phyloP scores from a whole-genome alignment of 202 grass and related monocot species.

The Saccharum hybrid region DNA sequence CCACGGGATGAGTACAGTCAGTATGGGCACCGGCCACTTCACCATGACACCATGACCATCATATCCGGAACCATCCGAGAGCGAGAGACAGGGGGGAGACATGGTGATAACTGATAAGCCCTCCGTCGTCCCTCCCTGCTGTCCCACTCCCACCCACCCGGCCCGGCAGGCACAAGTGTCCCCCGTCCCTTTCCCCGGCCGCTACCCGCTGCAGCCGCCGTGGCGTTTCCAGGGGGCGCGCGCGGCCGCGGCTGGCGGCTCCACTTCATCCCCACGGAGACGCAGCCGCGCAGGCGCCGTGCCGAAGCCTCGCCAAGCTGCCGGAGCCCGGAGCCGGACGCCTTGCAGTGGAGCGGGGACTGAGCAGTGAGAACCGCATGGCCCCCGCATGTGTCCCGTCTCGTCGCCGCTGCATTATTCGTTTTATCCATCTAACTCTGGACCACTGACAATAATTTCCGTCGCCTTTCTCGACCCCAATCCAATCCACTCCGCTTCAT shows the following conservation, averaged over 20 bases:
- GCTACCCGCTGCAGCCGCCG: neutral
- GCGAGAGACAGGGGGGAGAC: neutral
- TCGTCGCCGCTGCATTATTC: neutral
- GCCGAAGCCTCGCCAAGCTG: neutral
- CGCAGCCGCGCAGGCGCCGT: neutral
- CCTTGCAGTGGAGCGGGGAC: neutral
- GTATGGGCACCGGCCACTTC: neutral
- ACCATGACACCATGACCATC: neutral
- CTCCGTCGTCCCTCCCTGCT: neutral
- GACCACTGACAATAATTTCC: constrained; percentile 38
- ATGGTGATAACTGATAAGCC: constrained; percentile 15
- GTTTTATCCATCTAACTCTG: constrained; percentile 40
- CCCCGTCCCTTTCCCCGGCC: constrained; percentile 11
- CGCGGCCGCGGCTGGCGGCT: neutral
- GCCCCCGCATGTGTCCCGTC: neutral
- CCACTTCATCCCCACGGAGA: neutral
- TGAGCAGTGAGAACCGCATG: neutral
- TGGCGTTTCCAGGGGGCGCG: neutral
- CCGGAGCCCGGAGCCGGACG: neutral
- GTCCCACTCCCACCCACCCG: neutral
- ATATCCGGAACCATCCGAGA: constrained; percentile 5
- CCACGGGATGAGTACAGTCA: too few relatives aligned
- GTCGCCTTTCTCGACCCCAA: constrained; percentile 32
- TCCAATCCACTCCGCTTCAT: neutral
- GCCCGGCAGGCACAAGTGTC: neutral